phyloP scores from a whole-genome alignment of 2,329 filamentous ascomycete genomes.

The Aspergillus amoenus region DNA sequence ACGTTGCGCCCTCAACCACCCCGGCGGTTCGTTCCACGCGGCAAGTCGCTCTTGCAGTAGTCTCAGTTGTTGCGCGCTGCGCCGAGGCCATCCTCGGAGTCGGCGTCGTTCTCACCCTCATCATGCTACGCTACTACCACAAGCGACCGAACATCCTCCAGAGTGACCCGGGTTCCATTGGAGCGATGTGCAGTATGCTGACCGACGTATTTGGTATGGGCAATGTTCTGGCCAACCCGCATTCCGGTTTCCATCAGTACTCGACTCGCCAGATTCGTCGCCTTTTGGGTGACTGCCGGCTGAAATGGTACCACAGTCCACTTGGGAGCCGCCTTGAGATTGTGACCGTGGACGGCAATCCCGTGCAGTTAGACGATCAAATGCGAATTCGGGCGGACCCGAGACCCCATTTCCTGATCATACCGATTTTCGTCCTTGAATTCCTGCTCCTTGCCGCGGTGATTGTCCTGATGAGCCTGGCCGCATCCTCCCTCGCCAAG shows the following conservation, averaged over 20 bases:
- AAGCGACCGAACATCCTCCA: conserved; percentile 30
- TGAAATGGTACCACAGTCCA: conserved; percentile 29
- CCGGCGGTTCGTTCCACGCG: conserved; percentile 23
- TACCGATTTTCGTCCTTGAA: conserved; percentile 35
- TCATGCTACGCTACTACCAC: conserved; percentile 29
- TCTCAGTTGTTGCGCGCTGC: conserved; percentile 27
- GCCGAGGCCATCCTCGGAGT: conserved; percentile 31
- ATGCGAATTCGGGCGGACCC: conserved; percentile 28
- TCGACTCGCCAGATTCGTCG: conserved; percentile 33
- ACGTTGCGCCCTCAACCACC: conserved; percentile 20
- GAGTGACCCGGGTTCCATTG: conserved; percentile 34
- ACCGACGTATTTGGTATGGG: conserved; percentile 29
- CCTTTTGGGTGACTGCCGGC: conserved; percentile 28
- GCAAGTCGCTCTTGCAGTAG: conserved; percentile 31
- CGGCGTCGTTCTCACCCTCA: conserved; percentile 23
- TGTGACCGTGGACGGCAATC: conserved; percentile 29
- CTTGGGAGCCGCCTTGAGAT: conserved; percentile 30
- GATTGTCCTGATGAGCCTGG: conserved; percentile 31
- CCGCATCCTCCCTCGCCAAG: conserved; percentile 27
- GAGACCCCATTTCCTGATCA: conserved; percentile 34
- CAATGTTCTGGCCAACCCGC: conserved; percentile 29
- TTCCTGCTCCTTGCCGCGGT: conserved; percentile 32
- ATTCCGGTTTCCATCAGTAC: conserved; percentile 32
- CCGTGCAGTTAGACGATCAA: conserved; percentile 24
- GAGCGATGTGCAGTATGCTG: conserved; percentile 36